phyloP scores from a whole-genome alignment of 345 rosid species.

The Clarkia xantiana region DNA sequence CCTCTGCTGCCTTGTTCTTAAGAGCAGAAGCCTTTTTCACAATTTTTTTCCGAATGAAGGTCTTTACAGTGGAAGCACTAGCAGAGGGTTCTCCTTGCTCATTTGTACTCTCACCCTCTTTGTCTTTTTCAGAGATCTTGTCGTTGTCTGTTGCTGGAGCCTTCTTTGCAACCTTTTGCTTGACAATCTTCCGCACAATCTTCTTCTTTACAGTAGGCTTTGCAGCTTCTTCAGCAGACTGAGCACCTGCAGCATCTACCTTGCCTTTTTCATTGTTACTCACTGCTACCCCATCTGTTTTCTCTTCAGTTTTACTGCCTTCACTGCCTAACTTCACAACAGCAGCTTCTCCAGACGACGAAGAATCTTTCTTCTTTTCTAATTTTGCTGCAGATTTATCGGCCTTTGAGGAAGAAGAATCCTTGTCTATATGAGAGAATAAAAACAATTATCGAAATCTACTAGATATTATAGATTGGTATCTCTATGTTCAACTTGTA shows the following conservation, averaged over 20 bases:
- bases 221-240: slow-evolving; percentile 22
- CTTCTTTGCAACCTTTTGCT: slow-evolving; percentile 37
- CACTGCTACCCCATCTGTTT: slow-evolving; percentile 17
- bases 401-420: slow-evolving; percentile 22
- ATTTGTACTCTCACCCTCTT: slow-evolving; percentile 25
- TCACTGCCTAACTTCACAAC: slow-evolving; percentile 25
- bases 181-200: slow-evolving; percentile 69
- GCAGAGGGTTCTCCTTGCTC: slow-evolving; percentile 25
- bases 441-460: slow-evolving; percentile 1
- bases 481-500: background rate
- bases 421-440: slow-evolving; percentile 17
- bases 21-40: slow-evolving; percentile 31
- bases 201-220: slow-evolving; percentile 51
- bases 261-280: slow-evolving; percentile 24
- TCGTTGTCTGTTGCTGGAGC: slow-evolving; percentile 21
- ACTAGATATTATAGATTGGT: background rate
- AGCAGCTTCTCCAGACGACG: slow-evolving; percentile 16
- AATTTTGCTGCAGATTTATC: slow-evolving; percentile 17
- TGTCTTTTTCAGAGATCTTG: slow-evolving; percentile 21
- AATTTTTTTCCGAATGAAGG: slow-evolving; percentile 36
- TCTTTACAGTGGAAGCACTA: slow-evolving; percentile 28
- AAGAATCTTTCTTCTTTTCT: slow-evolving; percentile 23
- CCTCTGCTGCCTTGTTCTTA: slow-evolving; percentile 23
- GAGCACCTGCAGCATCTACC: slow-evolving; percentile 26
- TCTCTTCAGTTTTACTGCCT: slow-evolving; percentile 20